Evolutionary conservation across 768 basidiomycete genomes (phyloP).

Genomic region (Ramaria sp.): DNA sequence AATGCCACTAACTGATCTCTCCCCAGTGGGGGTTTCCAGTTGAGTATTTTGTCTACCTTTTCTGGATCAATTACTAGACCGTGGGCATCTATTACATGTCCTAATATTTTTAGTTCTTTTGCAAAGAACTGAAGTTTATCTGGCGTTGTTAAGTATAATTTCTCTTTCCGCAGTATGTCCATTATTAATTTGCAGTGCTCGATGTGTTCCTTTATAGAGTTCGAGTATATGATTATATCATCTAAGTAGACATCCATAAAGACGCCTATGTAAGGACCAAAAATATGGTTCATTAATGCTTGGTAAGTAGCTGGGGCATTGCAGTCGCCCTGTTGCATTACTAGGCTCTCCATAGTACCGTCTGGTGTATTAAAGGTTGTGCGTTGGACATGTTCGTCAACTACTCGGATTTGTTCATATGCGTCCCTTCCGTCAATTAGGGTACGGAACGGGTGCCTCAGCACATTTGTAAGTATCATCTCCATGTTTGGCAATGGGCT

Average conservation of each 20-base stretch:
- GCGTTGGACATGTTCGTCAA: slow-evolving; percentile 16
- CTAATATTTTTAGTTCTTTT: slow-evolving; percentile 15
- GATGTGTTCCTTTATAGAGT: slow-evolving; percentile 20
- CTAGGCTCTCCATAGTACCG: slow-evolving; percentile 33
- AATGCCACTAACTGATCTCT: slow-evolving; percentile 26
- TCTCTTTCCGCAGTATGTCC: slow-evolving; percentile 22
- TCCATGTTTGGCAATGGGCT: slow-evolving; percentile 21
- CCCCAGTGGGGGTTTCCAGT: slow-evolving; percentile 22
- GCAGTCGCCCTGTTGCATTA: slow-evolving; percentile 26
- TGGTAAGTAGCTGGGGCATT: slow-evolving; percentile 32
- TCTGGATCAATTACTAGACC: slow-evolving; percentile 30
- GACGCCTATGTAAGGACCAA: slow-evolving; percentile 19
- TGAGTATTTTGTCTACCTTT: slow-evolving; percentile 28
- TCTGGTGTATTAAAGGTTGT: slow-evolving; percentile 27
- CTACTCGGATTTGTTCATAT: slow-evolving; percentile 22
- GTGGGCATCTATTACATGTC: slow-evolving; percentile 24
- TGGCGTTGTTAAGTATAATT: slow-evolving; percentile 24
- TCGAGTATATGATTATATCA: slow-evolving; percentile 25
- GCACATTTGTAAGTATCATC: slow-evolving; percentile 17
- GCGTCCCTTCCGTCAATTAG: slow-evolving; percentile 22
- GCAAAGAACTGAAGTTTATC: slow-evolving; percentile 25
- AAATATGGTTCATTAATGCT: slow-evolving; percentile 32
- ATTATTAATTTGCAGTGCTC: slow-evolving; percentile 23
- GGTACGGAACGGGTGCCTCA: slow-evolving; percentile 12
- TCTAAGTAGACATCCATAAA: slow-evolving; percentile 28